Evolutionary conservation across 2,329 filamentous ascomycete species (phyloP).

Genomic region (Fusarium setosum): DNA sequence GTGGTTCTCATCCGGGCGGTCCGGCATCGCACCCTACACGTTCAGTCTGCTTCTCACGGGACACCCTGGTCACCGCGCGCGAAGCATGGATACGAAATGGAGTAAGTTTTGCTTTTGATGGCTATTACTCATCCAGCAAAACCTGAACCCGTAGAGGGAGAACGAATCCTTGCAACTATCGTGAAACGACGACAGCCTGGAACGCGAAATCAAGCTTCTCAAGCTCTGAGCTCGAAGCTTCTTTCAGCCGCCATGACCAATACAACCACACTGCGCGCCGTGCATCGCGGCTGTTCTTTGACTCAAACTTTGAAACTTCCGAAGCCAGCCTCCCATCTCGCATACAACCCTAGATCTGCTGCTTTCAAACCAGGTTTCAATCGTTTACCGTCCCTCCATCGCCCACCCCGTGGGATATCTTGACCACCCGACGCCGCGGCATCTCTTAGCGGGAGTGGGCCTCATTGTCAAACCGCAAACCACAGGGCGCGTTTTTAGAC

Average conservation of each 20-base stretch:
- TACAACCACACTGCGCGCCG: conserved; percentile 30
- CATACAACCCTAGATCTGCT: conserved; percentile 32
- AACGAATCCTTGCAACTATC: background rate
- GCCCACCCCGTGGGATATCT: conserved; percentile 24
- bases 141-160: background rate
- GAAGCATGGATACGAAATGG: background rate
- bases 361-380: background rate
- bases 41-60: conserved; percentile 9
- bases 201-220: conserved; percentile 1
- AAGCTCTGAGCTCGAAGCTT: conserved; percentile 18
- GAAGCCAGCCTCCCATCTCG: conserved; percentile 24
- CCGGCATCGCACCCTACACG: conserved; percentile 34
- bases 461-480: conserved; percentile 33
- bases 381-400: conserved; percentile 12
- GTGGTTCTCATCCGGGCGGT: conserved; percentile 25
- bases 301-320: conserved; percentile 17
- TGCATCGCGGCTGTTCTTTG: conserved; percentile 24
- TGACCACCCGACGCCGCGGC: conserved; percentile 10
- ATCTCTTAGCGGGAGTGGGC: conserved; percentile 24
- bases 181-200: background rate
- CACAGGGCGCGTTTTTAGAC: conserved; percentile 36
- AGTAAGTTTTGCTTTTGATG: background rate
- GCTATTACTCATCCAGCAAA: background rate
- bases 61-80: background rate
- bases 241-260: conserved; percentile 11